Evolutionary conservation across 176 grass and related monocot genomes (phyloP), one percentile per base, ranked within the genome.

Genomic region (Saccharum officinarum): DNA sequence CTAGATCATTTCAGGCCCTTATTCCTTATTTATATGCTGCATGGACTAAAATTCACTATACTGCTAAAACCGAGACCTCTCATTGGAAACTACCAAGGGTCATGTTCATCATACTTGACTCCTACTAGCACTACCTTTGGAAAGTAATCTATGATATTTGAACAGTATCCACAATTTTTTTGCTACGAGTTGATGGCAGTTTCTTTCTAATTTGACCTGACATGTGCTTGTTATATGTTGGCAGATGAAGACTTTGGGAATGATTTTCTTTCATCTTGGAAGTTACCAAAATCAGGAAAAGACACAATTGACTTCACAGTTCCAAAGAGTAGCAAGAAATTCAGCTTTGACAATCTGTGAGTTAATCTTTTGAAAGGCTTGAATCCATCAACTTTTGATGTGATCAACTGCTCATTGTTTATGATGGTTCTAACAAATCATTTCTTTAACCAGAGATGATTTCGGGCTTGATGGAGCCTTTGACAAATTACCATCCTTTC

Each of bases 221-320:
- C 71, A 71, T 68, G 67, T 79, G 16, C 11, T 71, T 83, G 20
- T 31, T 79, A 77, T 44, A 74, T 72, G 47, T 76, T 73, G 57
- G 67, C 78, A 98, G 96, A 94, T 92, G 91, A 95, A 60, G 91
- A 98, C 84, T 95, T 98, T 80, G 96, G 93, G 26, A 94, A 86
- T 52, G 88, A 95, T 86, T 98, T 98, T 75, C 93, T 95, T 79
- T 92, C 77, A 37, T 87, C 88, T 44, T 98, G 96, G 96, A 92
- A 95, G 76, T 85, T 89, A 62, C 77, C 86, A 33, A 92, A 87
- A 85, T 76, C 89, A 63, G 89, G 86, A 90, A 87, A 86, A 31
- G 88, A 89, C 64, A 73, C 83, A 41, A 85, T 95, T 52, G 90
- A 92, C 86, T 95, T 95, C 82, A 88, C 91, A 72, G 92, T 86